Evolutionary conservation across 169 alveolate species (phyloP), one percentile per base, ranked within the genome.

Genomic region (Condylostoma magnum): DNA sequence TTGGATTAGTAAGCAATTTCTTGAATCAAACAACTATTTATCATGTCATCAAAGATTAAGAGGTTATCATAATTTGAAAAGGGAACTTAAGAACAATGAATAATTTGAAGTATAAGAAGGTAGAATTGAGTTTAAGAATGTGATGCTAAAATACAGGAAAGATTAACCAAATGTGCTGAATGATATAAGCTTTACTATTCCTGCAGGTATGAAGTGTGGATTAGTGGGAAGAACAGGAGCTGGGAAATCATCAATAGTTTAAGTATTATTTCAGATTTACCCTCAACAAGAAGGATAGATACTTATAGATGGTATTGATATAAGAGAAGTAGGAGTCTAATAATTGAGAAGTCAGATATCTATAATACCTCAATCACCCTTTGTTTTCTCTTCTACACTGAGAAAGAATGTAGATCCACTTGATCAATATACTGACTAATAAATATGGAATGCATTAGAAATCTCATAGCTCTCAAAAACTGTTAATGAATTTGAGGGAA

Each of bases 151-250:
- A 57, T 96, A 96, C 72, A 86, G 95, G 34, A 90, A 86, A 15
- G 86, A 74, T 57, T 77, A 79, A 46, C 95, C 94, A 6, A 67
- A 80, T 0, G 91, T 85, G 4, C 58, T 96, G 58, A 84, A 90
- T 31, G 86, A 85, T 56, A 51, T 94, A 34, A 79, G 70, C 53
- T 72, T 93, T 30, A 41, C 67, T 6, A 79, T 96, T 30, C 38
- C 67, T 38, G 79, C 86, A 2, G 91, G 94, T 4, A 85, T 77
- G 41, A 87, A 91, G 69, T 50, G 91, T 10, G 98, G 96, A 3
- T 78, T 95, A 38, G 90, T 95, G 48, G 99, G 99, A 1, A 89
- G 97, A 60, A 96, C 98, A 10, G 99, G 99, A 12, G 93, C 98
- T 6, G 99, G 99, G 2, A 96, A 96, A 79, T 72, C 95, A n/a